These are phyloP conservation scores for Pythium brassicae DNA, from an alignment of 352 stramenopile species.

Conservation along the genomic window DNA sequence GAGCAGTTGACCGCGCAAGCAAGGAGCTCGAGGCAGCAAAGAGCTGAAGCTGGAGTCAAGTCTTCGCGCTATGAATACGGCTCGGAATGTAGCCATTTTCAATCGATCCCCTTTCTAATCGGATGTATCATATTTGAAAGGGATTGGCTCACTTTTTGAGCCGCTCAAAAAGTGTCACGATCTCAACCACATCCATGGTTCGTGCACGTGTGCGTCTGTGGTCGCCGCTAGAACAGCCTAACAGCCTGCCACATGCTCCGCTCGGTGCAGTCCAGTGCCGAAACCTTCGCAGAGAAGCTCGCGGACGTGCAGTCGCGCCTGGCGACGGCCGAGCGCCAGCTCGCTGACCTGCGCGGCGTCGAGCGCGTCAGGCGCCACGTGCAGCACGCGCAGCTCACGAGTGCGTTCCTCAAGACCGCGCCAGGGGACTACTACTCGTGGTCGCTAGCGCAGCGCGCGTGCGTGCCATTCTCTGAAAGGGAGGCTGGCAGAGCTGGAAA, in stretches of 20 bases:
- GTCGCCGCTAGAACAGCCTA: too few relatives aligned
- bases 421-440: constrained; percentile 76
- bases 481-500: too few relatives aligned
- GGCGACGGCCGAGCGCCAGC: constrained; percentile 10
- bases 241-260: too few relatives aligned
- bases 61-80: not conserved
- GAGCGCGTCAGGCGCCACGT: constrained; percentile 19
- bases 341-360: constrained; percentile 10
- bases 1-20: not conserved
- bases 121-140: not conserved
- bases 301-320: constrained; percentile 10
- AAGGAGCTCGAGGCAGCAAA: not conserved
- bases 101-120: not conserved
- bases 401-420: constrained; percentile 60
- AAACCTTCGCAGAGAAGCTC: constrained; percentile 1
- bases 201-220: too few relatives aligned
- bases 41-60: too few relatives aligned
- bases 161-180: too few relatives aligned
- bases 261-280: too few relatives aligned
- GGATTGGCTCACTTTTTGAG: not conserved
- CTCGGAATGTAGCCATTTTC: not conserved
- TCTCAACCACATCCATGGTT: too few relatives aligned
- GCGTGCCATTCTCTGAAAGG: constrained; percentile 1
- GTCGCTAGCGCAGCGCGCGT: constrained; percentile 61
- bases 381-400: constrained; percentile 35